Percentiles rank a stretch among this genome's conserved stretches.
phyloP scores from a whole-genome alignment of 2,329 filamentous ascomycete species.

The Fusarium sp. region DNA sequence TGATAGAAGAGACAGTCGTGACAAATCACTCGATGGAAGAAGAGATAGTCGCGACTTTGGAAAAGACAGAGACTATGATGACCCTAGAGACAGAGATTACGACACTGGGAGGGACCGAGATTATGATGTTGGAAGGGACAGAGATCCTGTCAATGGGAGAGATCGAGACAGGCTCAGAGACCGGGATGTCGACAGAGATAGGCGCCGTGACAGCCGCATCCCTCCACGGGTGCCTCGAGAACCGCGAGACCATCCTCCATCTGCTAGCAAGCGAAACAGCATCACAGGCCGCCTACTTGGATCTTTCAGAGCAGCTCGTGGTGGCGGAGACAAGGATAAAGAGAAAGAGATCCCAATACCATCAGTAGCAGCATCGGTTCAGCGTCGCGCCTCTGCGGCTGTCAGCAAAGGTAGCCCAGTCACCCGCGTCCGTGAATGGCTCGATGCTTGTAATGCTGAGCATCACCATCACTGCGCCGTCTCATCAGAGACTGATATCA shows the following conservation, averaged over 20 bases:
- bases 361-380: conserved; percentile 39
- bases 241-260: conserved; percentile 37
- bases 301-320: conserved; percentile 50
- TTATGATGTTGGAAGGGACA: conserved; percentile 8
- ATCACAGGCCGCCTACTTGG: conserved; percentile 55
- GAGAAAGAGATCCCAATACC: conserved; percentile 31
- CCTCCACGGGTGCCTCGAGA: conserved; percentile 31
- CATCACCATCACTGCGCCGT: conserved; percentile 56
- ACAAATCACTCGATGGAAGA: conserved; percentile 7
- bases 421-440: conserved; percentile 56
- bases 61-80: conserved; percentile 13
- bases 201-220: conserved; percentile 42
- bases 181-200: conserved; percentile 38
- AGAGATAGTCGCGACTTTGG: conserved; percentile 10
- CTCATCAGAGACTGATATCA: conserved; percentile 36
- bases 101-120: conserved; percentile 32
- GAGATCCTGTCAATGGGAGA: conserved; percentile 17
- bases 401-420: conserved; percentile 52
- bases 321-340: conserved; percentile 47
- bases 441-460: conserved; percentile 57
- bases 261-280: conserved; percentile 54
- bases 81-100: conserved; percentile 4
- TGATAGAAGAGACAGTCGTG: conserved; percentile 15
- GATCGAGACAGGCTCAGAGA: conserved; percentile 23
- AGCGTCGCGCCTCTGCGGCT: conserved; percentile 50